Base-by-base conservation (phyloP, 1,284 basidiomycete species). In the Rhodotorula sp. region DNA sequence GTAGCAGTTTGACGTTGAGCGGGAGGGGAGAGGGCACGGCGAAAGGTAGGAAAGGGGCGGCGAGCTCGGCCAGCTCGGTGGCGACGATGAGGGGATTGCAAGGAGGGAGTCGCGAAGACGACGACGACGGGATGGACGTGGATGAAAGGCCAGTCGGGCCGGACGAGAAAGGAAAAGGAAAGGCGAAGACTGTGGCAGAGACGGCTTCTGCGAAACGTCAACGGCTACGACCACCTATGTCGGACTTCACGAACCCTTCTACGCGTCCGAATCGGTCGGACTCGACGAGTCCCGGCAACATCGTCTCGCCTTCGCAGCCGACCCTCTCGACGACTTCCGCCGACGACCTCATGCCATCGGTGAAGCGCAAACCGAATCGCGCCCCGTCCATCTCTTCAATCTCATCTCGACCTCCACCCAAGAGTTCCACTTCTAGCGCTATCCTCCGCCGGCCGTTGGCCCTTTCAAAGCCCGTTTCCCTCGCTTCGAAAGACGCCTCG, bases 51-150 rank as follows among this genome's bases (percentile, higher is more conserved):
- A 53, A 59, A 13, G 31, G 59, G 15, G 64, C 62, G 13, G 47
- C 34, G 7, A 72, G 70, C 52, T 40, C 59, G 26, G 65, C 70
- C 28, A 72, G 70, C 40, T 59, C 59, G 30, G 56, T 62, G 11
- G 18, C 26, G 31, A 71, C 66, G 11, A 54, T 51, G 34, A 37
- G 57, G 10, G 56, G 57, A 1, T 18, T 15, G 40, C 48, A 48
- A 0, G 37, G 30, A 37, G 20, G 48, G 50, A 5, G 15, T 2
- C 47, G 52, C 37, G 55, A 44, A 13, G 53, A 55, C 40, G 47
- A 37, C 1, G 16, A 18, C 31, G 64, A 55, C 9, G 20, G 20
- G 48, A 59, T 59, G 50, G 56, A 40, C 28, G 48, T 61, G 30
- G 47, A 46, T 46, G 55, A 40, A 18, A 0, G 9, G 10, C 22